These are phyloP conservation scores for Trametes gibbosa DNA, from an alignment of 768 basidiomycete genomes.

Conservation along the genomic window DNA sequence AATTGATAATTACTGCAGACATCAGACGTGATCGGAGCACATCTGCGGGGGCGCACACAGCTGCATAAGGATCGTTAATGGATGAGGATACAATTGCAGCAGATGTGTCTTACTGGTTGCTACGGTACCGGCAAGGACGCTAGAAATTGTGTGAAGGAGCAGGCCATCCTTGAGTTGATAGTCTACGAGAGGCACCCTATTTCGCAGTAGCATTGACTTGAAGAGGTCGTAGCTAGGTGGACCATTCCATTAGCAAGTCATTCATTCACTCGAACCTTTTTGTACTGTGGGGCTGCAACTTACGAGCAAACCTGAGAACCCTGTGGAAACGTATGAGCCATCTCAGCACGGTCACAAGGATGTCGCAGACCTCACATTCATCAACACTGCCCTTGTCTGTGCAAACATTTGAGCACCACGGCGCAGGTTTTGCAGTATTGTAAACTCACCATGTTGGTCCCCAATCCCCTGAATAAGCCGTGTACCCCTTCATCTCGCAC, in stretches of 20 bases:
- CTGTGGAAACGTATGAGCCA: slow-evolving; percentile 34
- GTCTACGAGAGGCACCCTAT: slow-evolving; percentile 52
- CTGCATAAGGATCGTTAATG: slow-evolving; percentile 34
- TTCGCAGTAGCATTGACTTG: slow-evolving; percentile 55
- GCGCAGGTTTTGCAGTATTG: no score
- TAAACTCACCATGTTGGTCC: slow-evolving; percentile 70
- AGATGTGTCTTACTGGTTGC: slow-evolving; percentile 61
- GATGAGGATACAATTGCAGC: not conserved
- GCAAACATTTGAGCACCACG: no score
- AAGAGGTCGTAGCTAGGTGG: slow-evolving; percentile 69
- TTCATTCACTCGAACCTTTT: not conserved
- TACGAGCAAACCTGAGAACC: slow-evolving; percentile 83
- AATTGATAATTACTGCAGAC: slow-evolving; percentile 54
- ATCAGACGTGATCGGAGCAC: slow-evolving; percentile 76
- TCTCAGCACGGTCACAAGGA: not conserved
- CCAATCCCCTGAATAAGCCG: slow-evolving; percentile 71
- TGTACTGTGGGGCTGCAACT: slow-evolving; percentile 32
- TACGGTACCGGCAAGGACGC: slow-evolving; percentile 67
- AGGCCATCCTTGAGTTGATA: slow-evolving; percentile 66
- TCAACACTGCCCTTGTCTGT: slow-evolving; percentile 61
- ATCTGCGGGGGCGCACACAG: slow-evolving; percentile 76
- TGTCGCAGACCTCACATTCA: slow-evolving; percentile 58
- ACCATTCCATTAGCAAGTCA: not conserved
- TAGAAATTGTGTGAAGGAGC: slow-evolving; percentile 63
- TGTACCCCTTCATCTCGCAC: slow-evolving; percentile 66